These are phyloP conservation scores for Penicillium lagena DNA, from an alignment of 495 filamentous ascomycete genomes.

Conservation along the genomic window DNA sequence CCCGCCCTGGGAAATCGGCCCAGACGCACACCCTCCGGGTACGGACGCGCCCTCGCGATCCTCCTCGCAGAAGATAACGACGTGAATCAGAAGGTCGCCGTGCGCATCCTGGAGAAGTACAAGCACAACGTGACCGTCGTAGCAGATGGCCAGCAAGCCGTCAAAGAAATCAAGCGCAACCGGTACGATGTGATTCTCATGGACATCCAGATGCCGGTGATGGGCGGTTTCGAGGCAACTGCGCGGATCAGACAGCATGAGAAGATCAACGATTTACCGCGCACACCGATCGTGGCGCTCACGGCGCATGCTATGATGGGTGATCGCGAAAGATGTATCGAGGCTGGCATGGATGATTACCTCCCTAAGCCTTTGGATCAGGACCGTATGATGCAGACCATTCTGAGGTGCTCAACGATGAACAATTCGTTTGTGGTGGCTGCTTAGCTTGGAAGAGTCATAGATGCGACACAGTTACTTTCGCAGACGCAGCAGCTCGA, in stretches of 20 bases:
- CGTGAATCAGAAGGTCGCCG: slow-evolving; percentile 74
- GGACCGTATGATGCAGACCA: slow-evolving; percentile 63
- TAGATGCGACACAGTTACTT: no score
- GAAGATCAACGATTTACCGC: slow-evolving; percentile 33
- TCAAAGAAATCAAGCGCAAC: slow-evolving; percentile 54
- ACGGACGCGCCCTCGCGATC: slow-evolving; percentile 84
- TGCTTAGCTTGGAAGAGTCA: not conserved
- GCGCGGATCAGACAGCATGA: slow-evolving; percentile 63
- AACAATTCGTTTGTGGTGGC: slow-evolving; percentile 5
- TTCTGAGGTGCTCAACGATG: slow-evolving; percentile 48
- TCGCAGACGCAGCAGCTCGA: no score
- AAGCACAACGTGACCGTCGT: slow-evolving; percentile 65
- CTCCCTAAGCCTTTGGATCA: slow-evolving; percentile 70
- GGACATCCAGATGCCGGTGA: slow-evolving; percentile 81
- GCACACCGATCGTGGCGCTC: slow-evolving; percentile 73
- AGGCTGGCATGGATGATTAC: slow-evolving; percentile 82
- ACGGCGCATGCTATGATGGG: slow-evolving; percentile 78
- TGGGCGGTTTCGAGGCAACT: slow-evolving; percentile 74
- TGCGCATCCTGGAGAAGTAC: slow-evolving; percentile 66
- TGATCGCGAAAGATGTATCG: slow-evolving; percentile 69
- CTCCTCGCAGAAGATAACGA: slow-evolving; percentile 80
- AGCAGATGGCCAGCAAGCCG: slow-evolving; percentile 71
- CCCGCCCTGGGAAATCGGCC: slow-evolving; percentile 85
- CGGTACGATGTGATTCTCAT: slow-evolving; percentile 73
- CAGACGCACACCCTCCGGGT: slow-evolving; percentile 73